phyloP scores from a whole-genome alignment of 768 basidiomycete species.

The Podaxis rugospora region DNA sequence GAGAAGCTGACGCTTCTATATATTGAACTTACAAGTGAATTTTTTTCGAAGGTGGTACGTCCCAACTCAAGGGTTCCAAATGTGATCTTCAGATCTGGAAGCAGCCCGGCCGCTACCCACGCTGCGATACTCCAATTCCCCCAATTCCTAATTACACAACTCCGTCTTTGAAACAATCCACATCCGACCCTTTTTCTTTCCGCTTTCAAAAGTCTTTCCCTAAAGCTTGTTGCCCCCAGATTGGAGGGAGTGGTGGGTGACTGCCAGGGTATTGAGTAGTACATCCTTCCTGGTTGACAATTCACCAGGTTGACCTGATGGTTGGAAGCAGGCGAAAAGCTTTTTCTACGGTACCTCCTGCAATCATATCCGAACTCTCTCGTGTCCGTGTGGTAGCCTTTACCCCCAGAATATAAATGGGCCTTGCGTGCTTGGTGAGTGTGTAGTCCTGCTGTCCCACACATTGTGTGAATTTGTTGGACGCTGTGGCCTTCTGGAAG shows the following conservation, averaged over 20 bases:
- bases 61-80: neutral
- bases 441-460: too few relatives aligned
- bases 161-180: neutral
- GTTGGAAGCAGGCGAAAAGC: neutral
- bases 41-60: neutral
- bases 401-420: too few relatives aligned
- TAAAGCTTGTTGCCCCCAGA: neutral
- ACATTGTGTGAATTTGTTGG: too few relatives aligned
- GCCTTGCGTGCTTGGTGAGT: too few relatives aligned
- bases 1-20: neutral
- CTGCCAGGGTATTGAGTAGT: too few relatives aligned
- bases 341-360: neutral
- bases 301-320: neutral
- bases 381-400: too few relatives aligned
- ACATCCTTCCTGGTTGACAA: neutral
- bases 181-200: neutral
- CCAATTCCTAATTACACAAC: neutral
- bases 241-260: too few relatives aligned
- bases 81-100: neutral
- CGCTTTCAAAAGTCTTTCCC: neutral
- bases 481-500: too few relatives aligned
- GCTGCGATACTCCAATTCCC: neutral
- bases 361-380: too few relatives aligned
- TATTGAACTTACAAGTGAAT: neutral
- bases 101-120: neutral